Evolutionary conservation across 805 yeast genomes (phyloP).

Genomic region (Saccharomyces mikatae): DNA sequence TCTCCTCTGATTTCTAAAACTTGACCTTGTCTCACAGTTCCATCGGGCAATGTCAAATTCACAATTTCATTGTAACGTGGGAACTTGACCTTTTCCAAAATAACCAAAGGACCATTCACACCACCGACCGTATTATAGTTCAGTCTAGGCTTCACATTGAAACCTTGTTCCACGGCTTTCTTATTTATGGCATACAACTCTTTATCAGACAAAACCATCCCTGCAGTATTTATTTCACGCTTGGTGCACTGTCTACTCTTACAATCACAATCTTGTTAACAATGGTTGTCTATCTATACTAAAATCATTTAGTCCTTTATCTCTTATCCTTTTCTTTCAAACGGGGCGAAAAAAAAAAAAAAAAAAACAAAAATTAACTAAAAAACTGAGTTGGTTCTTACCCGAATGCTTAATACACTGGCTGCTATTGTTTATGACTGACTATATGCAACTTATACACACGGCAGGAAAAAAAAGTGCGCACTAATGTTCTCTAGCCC

Average conservation of each 20-base stretch:
- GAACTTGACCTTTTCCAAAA: slow-evolving; percentile 74
- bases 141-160: slow-evolving; percentile 82
- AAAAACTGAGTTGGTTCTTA: not conserved
- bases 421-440: not conserved
- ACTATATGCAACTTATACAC: not conserved
- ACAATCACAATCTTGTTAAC: not conserved
- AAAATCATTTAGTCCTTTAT: not conserved
- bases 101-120: slow-evolving; percentile 96
- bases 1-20: slow-evolving; percentile 96
- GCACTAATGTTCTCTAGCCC: not conserved
- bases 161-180: slow-evolving; percentile 85
- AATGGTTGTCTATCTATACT: not conserved
- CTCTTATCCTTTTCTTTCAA: not conserved
- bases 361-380: not conserved
- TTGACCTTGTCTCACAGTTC: slow-evolving; percentile 90
- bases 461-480: not conserved
- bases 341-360: not conserved
- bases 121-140: slow-evolving; percentile 96
- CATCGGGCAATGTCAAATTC: slow-evolving; percentile 93
- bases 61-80: slow-evolving; percentile 95
- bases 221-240: not conserved
- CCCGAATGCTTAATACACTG: not conserved
- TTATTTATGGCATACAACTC: slow-evolving; percentile 66
- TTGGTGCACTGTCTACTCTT: not conserved
- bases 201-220: slow-evolving; percentile 32